Conservation (phyloP, 768 basidiomycete genomes). For the Xerocomus potaroensis region DNA sequence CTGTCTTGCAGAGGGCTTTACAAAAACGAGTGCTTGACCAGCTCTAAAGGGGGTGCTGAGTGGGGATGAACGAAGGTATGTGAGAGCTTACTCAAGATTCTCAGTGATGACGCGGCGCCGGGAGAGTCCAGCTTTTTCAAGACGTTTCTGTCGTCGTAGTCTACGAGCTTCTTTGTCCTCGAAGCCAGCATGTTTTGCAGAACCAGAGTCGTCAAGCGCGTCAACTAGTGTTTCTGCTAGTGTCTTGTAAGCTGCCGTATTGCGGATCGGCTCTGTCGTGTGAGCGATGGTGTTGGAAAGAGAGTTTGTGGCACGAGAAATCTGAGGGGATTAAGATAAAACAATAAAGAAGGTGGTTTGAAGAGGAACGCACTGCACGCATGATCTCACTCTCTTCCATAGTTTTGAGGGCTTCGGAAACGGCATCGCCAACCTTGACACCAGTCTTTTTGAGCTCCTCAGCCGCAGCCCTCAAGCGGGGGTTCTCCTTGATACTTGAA, state of each 20-base stretch:
- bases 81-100: conserved; percentile 69
- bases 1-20: conserved; percentile 74
- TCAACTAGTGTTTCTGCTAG: conserved; percentile 87
- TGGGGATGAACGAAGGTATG: neutral
- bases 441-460: conserved; percentile 89
- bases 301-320: conserved; percentile 80
- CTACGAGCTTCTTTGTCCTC: conserved; percentile 92
- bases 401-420: conserved; percentile 82
- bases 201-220: conserved; percentile 90
- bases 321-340: conserved; percentile 39
- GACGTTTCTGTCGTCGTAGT: conserved; percentile 69
- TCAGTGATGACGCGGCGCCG: conserved; percentile 50
- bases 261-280: conserved; percentile 95
- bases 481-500: conserved; percentile 95
- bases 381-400: conserved; percentile 96
- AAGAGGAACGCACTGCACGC: conserved; percentile 60
- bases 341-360: neutral
- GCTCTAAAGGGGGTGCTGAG: conserved; percentile 50
- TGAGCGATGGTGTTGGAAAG: conserved; percentile 82
- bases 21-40: conserved; percentile 78
- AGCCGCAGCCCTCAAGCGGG: conserved; percentile 83
- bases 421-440: conserved; percentile 90
- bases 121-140: conserved; percentile 79
- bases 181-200: conserved; percentile 91
- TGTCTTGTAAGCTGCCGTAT: conserved; percentile 91